phyloP scores from a whole-genome alignment of 306 rosid genomes.

The Vachellia collinsii region DNA sequence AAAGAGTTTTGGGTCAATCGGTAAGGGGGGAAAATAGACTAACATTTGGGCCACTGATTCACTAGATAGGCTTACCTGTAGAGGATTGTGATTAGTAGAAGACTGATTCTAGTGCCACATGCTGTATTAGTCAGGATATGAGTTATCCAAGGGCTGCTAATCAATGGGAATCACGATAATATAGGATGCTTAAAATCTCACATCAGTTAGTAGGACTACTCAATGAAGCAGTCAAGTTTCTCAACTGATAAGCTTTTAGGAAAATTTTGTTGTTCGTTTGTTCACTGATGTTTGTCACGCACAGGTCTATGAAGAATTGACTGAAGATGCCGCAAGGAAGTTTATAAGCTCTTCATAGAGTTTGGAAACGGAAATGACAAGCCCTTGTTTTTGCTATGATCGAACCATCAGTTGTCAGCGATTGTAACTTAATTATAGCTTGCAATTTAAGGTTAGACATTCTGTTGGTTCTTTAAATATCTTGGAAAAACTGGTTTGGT shows the following conservation, averaged over 20 bases:
- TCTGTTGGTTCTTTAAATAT: not conserved
- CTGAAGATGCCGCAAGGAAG: constrained; percentile 63
- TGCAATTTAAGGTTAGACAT: constrained; percentile 1
- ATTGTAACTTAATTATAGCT: constrained; percentile 40
- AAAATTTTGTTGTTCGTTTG: not conserved
- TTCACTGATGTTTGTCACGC: not conserved
- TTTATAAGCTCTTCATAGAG: constrained; percentile 52
- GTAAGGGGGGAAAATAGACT: not conserved
- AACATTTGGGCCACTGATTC: not conserved
- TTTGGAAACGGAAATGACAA: constrained; percentile 34
- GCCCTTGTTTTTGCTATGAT: constrained; percentile 28
- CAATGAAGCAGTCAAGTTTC: not conserved
- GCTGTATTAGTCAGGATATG: not conserved
- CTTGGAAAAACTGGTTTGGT: not conserved
- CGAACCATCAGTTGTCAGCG: constrained; percentile 11
- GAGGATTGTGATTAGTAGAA: not conserved
- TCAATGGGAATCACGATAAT: not conserved
- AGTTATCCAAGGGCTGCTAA: not conserved
- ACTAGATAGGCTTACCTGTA: not conserved
- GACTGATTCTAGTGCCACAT: not conserved
- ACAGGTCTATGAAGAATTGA: constrained; percentile 75
- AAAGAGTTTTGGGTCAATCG: not conserved
- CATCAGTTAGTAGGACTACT: not conserved
- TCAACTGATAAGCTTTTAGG: not conserved
- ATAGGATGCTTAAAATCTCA: not conserved